Conservation (phyloP, 768 basidiomycete species). For the Boletus coccyginus region DNA sequence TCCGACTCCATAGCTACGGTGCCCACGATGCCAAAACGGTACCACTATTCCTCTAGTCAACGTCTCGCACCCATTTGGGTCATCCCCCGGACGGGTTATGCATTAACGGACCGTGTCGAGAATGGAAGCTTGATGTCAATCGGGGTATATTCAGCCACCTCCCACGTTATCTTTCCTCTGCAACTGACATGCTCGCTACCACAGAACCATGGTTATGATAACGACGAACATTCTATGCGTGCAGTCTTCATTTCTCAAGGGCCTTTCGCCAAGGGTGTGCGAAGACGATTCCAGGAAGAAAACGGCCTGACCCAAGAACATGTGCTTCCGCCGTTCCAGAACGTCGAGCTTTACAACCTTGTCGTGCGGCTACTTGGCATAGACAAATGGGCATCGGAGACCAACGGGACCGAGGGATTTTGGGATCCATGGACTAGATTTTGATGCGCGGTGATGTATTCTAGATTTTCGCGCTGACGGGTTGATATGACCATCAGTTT, state of each 20-base stretch:
- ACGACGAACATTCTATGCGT: slow-evolving; percentile 69
- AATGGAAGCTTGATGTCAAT: slow-evolving; percentile 55
- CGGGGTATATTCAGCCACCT: slow-evolving; percentile 45
- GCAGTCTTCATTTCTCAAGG: slow-evolving; percentile 90
- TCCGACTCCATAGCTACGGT: not conserved
- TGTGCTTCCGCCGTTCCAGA: slow-evolving; percentile 75
- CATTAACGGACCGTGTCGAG: slow-evolving; percentile 64
- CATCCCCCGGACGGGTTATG: slow-evolving; percentile 76
- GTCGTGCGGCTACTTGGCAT: slow-evolving; percentile 71
- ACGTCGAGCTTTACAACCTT: slow-evolving; percentile 81
- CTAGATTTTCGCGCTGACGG: not conserved
- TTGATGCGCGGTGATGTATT: not conserved
- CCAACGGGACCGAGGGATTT: slow-evolving; percentile 75
- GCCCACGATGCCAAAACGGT: slow-evolving; percentile 67
- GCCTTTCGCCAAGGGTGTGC: slow-evolving; percentile 55
- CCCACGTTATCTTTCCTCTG: not conserved
- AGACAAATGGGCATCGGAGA: slow-evolving; percentile 49
- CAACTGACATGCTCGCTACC: not conserved
- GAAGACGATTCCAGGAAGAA: not conserved
- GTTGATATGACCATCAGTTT: not conserved
- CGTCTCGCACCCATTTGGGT: slow-evolving; percentile 85
- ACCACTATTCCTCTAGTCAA: slow-evolving; percentile 65
- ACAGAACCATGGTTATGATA: slow-evolving; percentile 89
- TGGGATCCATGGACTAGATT: slow-evolving; percentile 59
- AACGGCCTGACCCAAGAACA: slow-evolving; percentile 38